These are phyloP conservation scores for Clitoria ternatea DNA, from an alignment of 306 rosid genomes.

Conservation along the genomic window DNA sequence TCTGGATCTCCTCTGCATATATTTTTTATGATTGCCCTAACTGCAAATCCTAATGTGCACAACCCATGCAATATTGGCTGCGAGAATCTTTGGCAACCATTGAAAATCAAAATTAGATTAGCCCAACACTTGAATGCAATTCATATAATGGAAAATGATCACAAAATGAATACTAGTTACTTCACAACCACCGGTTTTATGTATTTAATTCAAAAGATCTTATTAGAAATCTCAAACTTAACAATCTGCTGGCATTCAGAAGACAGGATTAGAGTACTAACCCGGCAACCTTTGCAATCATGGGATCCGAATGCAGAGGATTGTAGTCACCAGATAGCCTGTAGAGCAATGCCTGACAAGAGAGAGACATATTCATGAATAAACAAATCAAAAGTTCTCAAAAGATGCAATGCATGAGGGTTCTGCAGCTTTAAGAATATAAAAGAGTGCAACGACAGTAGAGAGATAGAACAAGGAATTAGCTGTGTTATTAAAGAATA, in stretches of 20 bases:
- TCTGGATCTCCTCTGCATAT: conserved; percentile 74
- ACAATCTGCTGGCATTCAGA: not conserved
- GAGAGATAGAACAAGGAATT: not conserved
- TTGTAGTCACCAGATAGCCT: conserved; percentile 87
- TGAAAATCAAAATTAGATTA: conserved; percentile 17
- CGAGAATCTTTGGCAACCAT: conserved; percentile 57
- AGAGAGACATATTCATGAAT: conserved; percentile 11
- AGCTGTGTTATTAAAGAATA: not conserved
- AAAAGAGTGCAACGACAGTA: not conserved
- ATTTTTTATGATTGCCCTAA: conserved; percentile 80
- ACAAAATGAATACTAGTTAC: not conserved
- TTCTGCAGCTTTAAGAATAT: not conserved
- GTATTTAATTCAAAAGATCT: not conserved
- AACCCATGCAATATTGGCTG: conserved; percentile 89
- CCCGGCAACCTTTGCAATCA: conserved; percentile 85
- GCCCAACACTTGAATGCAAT: not conserved
- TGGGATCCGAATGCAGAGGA: conserved; percentile 93
- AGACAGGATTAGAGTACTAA: conserved; percentile 39
- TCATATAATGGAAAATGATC: not conserved
- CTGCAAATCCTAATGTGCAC: conserved; percentile 88
- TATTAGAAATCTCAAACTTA: conserved; percentile 14
- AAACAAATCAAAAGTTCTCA: conserved; percentile 5
- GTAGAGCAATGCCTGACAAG: conserved; percentile 88
- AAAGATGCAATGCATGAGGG: not conserved
- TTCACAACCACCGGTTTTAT: not conserved